A percentile compares a stretch with the other conserved stretches of the same genome.
Conservation (phyloP, 352 stramenopile species). For the Thraustochytrium striatum region DNA sequence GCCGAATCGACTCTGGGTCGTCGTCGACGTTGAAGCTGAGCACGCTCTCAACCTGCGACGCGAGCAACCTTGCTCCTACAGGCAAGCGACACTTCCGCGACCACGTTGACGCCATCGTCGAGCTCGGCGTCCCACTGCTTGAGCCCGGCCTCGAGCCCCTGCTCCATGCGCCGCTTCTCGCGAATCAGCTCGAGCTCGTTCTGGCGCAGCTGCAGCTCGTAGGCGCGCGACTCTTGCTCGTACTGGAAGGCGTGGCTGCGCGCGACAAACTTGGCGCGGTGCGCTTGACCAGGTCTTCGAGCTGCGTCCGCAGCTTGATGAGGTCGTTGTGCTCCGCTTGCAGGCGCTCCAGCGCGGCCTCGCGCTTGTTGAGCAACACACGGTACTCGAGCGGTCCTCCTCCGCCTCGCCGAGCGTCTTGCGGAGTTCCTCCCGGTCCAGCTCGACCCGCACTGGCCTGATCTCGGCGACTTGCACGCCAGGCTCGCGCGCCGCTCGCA, state of each 20-base stretch:
- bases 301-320: constrained; percentile 14
- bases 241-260: not conserved
- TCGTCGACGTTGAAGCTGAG: too few species aligned
- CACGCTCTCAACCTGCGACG: too few species aligned
- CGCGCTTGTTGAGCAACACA: not conserved
- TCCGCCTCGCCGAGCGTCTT: not conserved
- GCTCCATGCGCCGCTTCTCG: constrained; percentile 16
- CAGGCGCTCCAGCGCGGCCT: not conserved
- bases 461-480: not conserved
- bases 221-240: not conserved
- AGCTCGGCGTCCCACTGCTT: constrained; percentile 38
- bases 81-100: too few species aligned
- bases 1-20: too few species aligned
- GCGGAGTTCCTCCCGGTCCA: not conserved
- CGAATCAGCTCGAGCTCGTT: constrained; percentile 9
- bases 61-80: too few species aligned
- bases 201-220: not conserved
- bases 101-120: constrained; percentile 23
- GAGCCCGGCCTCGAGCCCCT: constrained; percentile 4
- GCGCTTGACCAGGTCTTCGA: constrained; percentile 33
- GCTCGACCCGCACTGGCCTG: constrained; percentile 15
- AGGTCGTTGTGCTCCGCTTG: constrained; percentile 17
- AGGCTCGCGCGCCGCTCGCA: not conserved
- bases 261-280: constrained; percentile 31
- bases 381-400: constrained; percentile 21